These are phyloP conservation scores for Brassica napus DNA, from an alignment of 345 rosid species.

Conservation along the genomic window DNA sequence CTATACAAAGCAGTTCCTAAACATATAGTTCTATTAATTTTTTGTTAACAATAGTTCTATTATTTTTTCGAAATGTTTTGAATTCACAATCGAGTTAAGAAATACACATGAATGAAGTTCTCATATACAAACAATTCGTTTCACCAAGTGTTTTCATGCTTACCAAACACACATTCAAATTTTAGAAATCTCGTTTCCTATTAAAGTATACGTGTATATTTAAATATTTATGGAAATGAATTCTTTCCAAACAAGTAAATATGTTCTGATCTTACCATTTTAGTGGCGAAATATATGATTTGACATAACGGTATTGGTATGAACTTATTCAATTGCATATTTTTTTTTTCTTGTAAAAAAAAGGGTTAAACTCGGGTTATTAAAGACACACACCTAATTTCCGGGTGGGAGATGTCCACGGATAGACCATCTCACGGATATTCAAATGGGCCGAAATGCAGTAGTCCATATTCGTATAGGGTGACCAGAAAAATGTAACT, in stretches of 20 bases:
- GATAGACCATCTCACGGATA: too few species aligned
- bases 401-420: too few species aligned
- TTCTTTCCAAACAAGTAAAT: neutral
- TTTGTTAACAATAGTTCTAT: neutral
- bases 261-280: neutral
- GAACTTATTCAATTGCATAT: too few species aligned
- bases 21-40: slow-evolving; percentile 1
- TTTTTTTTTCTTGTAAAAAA: too few species aligned
- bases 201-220: neutral
- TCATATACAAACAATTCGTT: neutral
- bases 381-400: too few species aligned
- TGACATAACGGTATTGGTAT: neutral
- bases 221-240: neutral
- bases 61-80: neutral
- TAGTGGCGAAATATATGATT: neutral
- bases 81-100: neutral
- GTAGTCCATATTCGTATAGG: too few species aligned
- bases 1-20: neutral
- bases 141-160: neutral
- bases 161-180: neutral
- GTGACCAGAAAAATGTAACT: too few species aligned
- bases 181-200: neutral
- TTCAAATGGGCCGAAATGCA: too few species aligned
- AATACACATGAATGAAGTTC: neutral
- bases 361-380: too few species aligned